Percentiles rank a stretch among this genome's conserved stretches.
Evolutionary conservation across 2,329 filamentous ascomycete genomes (phyloP).

Genomic region (Hypoxylon sp.): DNA sequence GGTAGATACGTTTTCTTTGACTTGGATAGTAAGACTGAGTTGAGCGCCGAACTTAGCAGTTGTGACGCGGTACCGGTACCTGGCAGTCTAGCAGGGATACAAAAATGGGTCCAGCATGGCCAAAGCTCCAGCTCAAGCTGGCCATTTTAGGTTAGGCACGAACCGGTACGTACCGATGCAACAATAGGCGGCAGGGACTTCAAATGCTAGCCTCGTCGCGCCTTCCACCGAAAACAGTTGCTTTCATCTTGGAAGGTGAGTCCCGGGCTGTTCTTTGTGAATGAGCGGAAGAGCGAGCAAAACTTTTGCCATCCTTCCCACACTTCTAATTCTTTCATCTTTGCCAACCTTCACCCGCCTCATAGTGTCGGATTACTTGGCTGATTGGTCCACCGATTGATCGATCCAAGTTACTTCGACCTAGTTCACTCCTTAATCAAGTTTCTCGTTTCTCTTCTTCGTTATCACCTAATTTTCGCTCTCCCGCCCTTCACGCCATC

Average conservation of each 20-base stretch:
- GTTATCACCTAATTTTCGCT: slow-evolving; percentile 23
- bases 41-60: not conserved
- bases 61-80: not conserved
- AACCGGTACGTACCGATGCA: slow-evolving; percentile 13
- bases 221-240: slow-evolving; percentile 54
- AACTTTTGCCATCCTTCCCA: slow-evolving; percentile 18
- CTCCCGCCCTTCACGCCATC: slow-evolving; percentile 21
- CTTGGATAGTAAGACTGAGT: not conserved
- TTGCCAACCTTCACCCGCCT: slow-evolving; percentile 6
- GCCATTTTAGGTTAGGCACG: slow-evolving; percentile 29
- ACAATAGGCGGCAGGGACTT: slow-evolving; percentile 12
- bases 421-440: slow-evolving; percentile 32
- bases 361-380: slow-evolving; percentile 21
- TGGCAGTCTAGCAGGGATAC: not conserved
- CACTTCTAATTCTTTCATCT: slow-evolving; percentile 33
- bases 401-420: slow-evolving; percentile 20
- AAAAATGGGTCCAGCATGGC: slow-evolving; percentile 15
- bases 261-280: slow-evolving; percentile 20
- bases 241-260: slow-evolving; percentile 3
- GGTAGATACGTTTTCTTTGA: not conserved
- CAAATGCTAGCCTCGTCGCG: slow-evolving; percentile 54
- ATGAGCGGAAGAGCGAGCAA: slow-evolving; percentile 22
- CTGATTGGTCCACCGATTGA: slow-evolving; percentile 25
- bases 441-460: slow-evolving; percentile 24
- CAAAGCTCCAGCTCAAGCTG: slow-evolving; percentile 32